Base-by-base conservation (phyloP, 768 basidiomycete genomes). In the Lactifluus subvellereus region DNA sequence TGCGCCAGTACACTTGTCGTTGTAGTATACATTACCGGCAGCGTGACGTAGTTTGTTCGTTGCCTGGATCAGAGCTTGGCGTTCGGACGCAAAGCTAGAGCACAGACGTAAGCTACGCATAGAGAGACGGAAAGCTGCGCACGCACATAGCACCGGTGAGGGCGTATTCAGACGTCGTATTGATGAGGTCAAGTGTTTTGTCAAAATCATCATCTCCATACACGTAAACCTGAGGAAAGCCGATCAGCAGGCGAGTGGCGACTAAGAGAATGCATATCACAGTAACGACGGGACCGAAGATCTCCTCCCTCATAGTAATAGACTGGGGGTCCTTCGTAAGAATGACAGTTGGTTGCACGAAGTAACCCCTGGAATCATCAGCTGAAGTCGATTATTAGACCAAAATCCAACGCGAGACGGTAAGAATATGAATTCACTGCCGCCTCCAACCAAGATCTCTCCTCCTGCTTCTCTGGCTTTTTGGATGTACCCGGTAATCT, bases 1-100 rank as follows among this genome's bases (percentile, higher is more conserved):
- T n/a, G 94, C 94, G 37, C 94, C 94, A 1, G 96, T 99, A 76
- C 94, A 98, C 75, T 96, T 95, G 69, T 98, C 95, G 74, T 98
- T 98, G 77, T 94, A 93, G 79, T 99, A 99, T 60, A 96, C 86
- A 74, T 98, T 99, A 3, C 97, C 97, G 3, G 97, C 92, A 1
- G 94, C 81, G 76, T 96, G 89, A 60, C 94, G 88, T 49, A 99
- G 82, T 59, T 81, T 82, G 76, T 89, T 88, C 48, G 92, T 87
- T 2, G 94, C 91, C 38, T 78, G 77, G 66, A 94, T 75, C 60
- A 98, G 83, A 6, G 88, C 93, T 32, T 83, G 79, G 68, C 97
- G 89, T 68, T 94, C 90, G 2, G 80, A 69, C 13, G 94, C 80
- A 77, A 98, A 98, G 75, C 94, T 94, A 53, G 42, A 60, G 30